phyloP scores from a whole-genome alignment of 345 rosid species.

The Populus davidiana region DNA sequence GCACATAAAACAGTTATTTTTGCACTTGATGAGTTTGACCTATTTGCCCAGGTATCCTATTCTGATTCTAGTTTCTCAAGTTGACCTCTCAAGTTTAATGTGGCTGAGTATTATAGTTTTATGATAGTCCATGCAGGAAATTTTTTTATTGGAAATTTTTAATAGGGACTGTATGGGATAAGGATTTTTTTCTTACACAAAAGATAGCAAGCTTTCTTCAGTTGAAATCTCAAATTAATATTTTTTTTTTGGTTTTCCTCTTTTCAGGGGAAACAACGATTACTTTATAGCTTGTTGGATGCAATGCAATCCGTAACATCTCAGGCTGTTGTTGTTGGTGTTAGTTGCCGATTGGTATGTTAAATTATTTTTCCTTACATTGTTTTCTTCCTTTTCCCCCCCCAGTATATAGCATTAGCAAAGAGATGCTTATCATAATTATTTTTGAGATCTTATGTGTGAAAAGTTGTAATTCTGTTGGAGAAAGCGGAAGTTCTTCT shows the following conservation, averaged over 20 bases:
- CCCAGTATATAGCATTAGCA: not conserved
- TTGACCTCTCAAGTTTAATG: not conserved
- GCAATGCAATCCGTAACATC: slow-evolving; percentile 93
- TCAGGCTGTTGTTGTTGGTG: slow-evolving; percentile 84
- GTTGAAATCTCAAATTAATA: slow-evolving; percentile 1
- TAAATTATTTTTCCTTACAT: not conserved
- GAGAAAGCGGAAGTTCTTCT: not conserved
- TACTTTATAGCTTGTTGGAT: slow-evolving; percentile 82
- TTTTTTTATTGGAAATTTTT: not conserved
- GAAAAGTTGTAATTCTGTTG: not conserved
- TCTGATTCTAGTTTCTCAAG: not conserved
- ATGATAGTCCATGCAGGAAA: not conserved
- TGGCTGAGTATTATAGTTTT: not conserved
- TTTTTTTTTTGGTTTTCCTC: not conserved
- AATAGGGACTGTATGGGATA: not conserved
- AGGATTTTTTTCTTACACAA: not conserved
- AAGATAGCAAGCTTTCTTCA: not conserved
- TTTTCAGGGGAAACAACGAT: slow-evolving; percentile 80
- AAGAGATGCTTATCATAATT: not conserved
- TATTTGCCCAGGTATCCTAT: slow-evolving; percentile 85
- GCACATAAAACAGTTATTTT: slow-evolving; percentile 89
- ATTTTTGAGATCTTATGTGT: not conserved
- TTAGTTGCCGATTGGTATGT: slow-evolving; percentile 77
- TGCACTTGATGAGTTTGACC: slow-evolving; percentile 86
- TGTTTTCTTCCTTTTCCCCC: not conserved